phyloP scores from a whole-genome alignment of 2,329 filamentous ascomycete species.

The Aspergillus calidoustus region DNA sequence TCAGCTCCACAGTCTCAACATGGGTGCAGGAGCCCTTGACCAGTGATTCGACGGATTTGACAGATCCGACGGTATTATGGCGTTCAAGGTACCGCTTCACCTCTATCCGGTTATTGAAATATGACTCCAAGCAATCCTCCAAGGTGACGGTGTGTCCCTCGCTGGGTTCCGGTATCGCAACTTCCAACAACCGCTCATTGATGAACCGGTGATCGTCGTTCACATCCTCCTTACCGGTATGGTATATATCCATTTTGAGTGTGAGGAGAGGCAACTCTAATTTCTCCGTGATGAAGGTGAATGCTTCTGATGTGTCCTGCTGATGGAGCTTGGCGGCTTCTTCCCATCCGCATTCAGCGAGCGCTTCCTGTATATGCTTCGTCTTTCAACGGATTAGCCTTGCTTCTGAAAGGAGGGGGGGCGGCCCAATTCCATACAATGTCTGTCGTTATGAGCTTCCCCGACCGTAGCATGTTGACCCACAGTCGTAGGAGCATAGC shows the following conservation, averaged over 20 bases:
- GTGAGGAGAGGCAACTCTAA: conserved; percentile 86
- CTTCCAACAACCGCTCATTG: conserved; percentile 86
- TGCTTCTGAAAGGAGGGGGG: not conserved
- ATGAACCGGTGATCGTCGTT: conserved; percentile 93
- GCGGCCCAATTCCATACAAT: conserved; percentile 64
- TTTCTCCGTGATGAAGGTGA: conserved; percentile 90
- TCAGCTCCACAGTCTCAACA: conserved; percentile 50
- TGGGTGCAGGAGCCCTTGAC: conserved; percentile 45
- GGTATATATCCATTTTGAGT: conserved; percentile 91
- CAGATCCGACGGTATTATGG: conserved; percentile 60
- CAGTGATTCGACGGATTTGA: conserved; percentile 41
- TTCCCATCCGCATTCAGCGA: conserved; percentile 86
- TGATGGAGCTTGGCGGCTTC: conserved; percentile 78
- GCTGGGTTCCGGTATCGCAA: conserved; percentile 74
- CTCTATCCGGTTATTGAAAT: conserved; percentile 93
- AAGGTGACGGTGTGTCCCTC: conserved; percentile 74
- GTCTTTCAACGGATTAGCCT: conserved; percentile 58
- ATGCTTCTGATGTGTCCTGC: conserved; percentile 95
- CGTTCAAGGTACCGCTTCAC: conserved; percentile 76
- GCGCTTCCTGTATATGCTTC: conserved; percentile 76
- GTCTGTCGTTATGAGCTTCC: conserved; percentile 82
- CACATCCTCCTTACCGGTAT: conserved; percentile 81
- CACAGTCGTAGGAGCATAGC: conserved; percentile 81
- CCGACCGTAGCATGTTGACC: conserved; percentile 88
- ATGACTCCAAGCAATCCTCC: conserved; percentile 89